Percentiles rank a stretch among this genome's conserved stretches.
Evolutionary conservation across 164 flowering plant genomes (phyloP).

Genomic region (Cinnamomum micranthum): DNA sequence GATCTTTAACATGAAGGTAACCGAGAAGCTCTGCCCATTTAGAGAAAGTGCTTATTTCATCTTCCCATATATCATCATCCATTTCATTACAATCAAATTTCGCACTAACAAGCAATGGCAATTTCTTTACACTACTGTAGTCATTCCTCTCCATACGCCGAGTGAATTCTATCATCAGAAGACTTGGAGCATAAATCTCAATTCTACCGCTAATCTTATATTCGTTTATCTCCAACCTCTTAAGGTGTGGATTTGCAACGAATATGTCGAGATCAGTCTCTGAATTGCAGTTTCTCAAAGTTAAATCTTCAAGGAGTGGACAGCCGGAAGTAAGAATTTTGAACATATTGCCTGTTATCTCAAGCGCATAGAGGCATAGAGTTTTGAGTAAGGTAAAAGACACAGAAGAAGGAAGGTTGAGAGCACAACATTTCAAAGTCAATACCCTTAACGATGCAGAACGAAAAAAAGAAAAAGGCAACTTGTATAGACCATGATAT

Average conservation of each 20-base stretch:
- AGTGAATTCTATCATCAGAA: neutral
- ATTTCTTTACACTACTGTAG: neutral
- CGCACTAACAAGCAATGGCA: neutral
- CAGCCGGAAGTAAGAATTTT: neutral
- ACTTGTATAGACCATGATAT: neutral
- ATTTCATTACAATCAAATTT: neutral
- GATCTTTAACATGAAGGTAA: neutral
- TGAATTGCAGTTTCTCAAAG: neutral
- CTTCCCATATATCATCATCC: neutral
- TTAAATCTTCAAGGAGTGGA: neutral
- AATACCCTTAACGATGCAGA: neutral
- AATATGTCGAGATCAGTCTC: neutral
- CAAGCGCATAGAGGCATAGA: neutral
- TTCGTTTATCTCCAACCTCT: neutral
- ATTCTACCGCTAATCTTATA: neutral
- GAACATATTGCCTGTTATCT: neutral
- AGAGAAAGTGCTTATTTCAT: neutral
- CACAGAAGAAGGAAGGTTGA: neutral
- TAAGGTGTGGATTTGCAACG: neutral
- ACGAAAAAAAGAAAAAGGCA: neutral
- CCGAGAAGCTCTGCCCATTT: neutral
- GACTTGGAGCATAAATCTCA: constrained; percentile 3
- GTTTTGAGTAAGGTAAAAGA: neutral
- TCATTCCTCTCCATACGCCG: neutral
- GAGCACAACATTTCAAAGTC: neutral